Base-by-base conservation (phyloP, 2,329 filamentous ascomycete species). In the Stagonosporopsis rhizophila region DNA sequence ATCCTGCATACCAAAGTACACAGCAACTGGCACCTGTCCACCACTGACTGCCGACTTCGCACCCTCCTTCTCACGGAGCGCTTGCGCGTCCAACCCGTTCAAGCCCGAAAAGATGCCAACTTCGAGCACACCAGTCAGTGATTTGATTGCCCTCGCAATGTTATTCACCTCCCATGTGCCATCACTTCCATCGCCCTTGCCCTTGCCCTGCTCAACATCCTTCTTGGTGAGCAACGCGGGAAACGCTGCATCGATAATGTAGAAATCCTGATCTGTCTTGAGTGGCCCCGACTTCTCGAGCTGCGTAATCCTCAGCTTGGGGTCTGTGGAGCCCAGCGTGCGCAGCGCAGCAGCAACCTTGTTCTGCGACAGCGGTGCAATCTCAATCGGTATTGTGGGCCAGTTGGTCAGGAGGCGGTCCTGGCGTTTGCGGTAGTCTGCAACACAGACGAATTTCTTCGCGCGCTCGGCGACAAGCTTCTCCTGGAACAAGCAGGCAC, bases 401-500 rank as follows among this genome's bases (percentile, higher is more conserved):
- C 94, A 99, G 61, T 82, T 84, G 4, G 83, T 85, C 27, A 88
- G 85, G 25, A 99, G 85, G 38, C 90, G 86, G 32, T 84, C 79
- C 59, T 92, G 92, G 63, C 93, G 85, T 79, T 99, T 99, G 69
- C 95, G 87, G 75, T 93, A 96, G 78, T 99, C 95, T 87, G 72
- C 92, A 55, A 96, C 91, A 68, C 91, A 94, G 60, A 97, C 83
- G 71, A 97, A 96, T 73, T 91, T 90, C 77, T 87, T 90, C 3
- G 92, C 89, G 45, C 89, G 86, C 58, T 91, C 86, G 5, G 93
- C 93, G 4, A 99, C 93, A 32, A 99, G 83, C 81, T 99, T 99
- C 80, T 99, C 95, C 77, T 98, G 95, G 80, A 96, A 96, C 53
- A 98, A 80, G 78, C 95, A 99, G n/a, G 92, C 95, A 56, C 95